Evolutionary conservation across 768 basidiomycete genomes (phyloP), one percentile per base, ranked within the genome.

Genomic region (Suillus cothurnatus): DNA sequence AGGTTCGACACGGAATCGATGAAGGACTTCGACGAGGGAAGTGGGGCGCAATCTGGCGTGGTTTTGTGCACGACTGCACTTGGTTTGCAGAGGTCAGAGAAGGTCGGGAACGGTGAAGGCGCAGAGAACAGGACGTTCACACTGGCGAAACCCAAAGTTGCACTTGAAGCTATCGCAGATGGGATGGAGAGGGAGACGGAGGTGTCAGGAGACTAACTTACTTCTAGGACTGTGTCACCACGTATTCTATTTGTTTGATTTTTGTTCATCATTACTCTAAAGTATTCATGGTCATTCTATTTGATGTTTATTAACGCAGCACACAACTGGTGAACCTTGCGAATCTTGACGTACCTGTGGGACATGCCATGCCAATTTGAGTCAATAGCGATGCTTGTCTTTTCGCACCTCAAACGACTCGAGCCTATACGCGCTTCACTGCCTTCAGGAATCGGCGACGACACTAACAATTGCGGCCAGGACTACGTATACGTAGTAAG

Each of bases 11-110:
- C 69, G 0, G 63, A 65, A 1, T 73, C 70, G 56, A 86, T 88
- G 86, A 81, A 85, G 36, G 81, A 83, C 62, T 79, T 80, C 6
- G 76, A 84, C 65, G 71, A 72, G 6, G 38, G 39, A 34, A 66
- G 41, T 0, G 68, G 65, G 0, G 64, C 57, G 21, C 67, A 59
- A 17, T 64, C 66, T 6, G 72, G 67, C 8, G 65, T 67, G 12
- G 78, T 88, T 6, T 69, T 88, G 23, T 88, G 88, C 68, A 87
- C 86, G 55, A 87, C 83, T 23, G 84, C 86, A 58, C 77, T 88
- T 4, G 87, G 87, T 3, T 75, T 88, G 39, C 74, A 77, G 55
- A 71, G 79, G 63, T 75, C 76, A 11, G 79, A 79, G 56, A 81
- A 75, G 62, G 61, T 76, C 23, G 69, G 68, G 21, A 71, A 78